These are phyloP conservation scores for Pinus taeda DNA, from an alignment of 75 land plant genomes.

Conservation along the genomic window DNA sequence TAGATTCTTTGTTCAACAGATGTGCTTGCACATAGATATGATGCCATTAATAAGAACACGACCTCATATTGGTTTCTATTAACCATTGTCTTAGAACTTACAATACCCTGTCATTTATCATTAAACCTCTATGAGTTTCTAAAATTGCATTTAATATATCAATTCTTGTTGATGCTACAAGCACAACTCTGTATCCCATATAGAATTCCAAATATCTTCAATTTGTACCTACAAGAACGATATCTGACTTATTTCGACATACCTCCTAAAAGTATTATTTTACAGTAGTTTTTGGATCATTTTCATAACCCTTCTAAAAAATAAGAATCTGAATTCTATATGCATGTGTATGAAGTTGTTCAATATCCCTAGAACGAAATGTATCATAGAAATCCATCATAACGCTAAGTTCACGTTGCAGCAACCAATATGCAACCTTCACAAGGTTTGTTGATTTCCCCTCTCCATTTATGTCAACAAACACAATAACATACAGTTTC, in stretches of 20 bases:
- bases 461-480: constrained; percentile 98
- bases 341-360: constrained; percentile 95
- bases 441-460: constrained; percentile 98
- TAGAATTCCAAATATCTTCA: constrained; percentile 31
- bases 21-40: too few relatives aligned
- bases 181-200: too few relatives aligned
- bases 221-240: constrained; percentile 97
- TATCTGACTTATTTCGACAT: constrained; percentile 30
- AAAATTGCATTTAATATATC: too few relatives aligned
- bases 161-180: too few relatives aligned
- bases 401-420: constrained; percentile 78
- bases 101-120: too few relatives aligned
- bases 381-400: constrained; percentile 99
- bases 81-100: too few relatives aligned
- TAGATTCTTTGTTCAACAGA: too few relatives aligned
- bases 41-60: too few relatives aligned
- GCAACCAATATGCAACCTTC: constrained; percentile 36
- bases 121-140: too few relatives aligned
- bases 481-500: constrained; percentile 91
- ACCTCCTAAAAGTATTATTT: constrained; percentile 95
- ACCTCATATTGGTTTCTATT: too few relatives aligned
- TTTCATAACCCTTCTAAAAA: constrained; percentile 47
- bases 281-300: constrained; percentile 95
- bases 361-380: constrained; percentile 95
- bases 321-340: constrained; percentile 76